Evolutionary conservation across 768 basidiomycete genomes (phyloP), one percentile per base, ranked within the genome.

Genomic region (Rubroboletus pulcherrimus): DNA sequence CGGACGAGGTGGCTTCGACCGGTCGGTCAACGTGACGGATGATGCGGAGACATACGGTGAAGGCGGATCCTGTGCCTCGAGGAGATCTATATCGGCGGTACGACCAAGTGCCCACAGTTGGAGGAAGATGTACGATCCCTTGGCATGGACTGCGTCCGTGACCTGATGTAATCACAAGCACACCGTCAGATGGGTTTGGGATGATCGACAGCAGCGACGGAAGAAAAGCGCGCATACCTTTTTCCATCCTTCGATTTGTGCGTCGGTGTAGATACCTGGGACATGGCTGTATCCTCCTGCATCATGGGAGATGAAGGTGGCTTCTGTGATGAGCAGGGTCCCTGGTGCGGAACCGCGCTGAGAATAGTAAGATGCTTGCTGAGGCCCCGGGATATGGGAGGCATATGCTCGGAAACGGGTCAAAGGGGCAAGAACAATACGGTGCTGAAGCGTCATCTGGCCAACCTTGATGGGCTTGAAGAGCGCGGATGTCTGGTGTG

Each of bases 231-330:
- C 42, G 9, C 24, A 4, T 34, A 78, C 79, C 61, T 67, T 60
- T 60, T 78, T 81, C 84, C 83, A 85, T 0, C 60, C 75, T 9
- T 62, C 55, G 31, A 77, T 77, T 58, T 92, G 89, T 24, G 78
- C 81, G 3, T 78, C 66, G n/a, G 66, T 81, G 75, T 80, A 89
- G 51, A 89, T 81, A 0, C 87, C 88, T 2, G 87, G 88, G 0
- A 79, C 76, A 53, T 81, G 68, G 1, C 54, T 47, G 40, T 69
- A 74, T 1, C 83, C 84, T 4, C 79, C 81, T 0, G 83, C 82
- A 12, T 76, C 61, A 2, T 17, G 65, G 0, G 79, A 75, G 44
- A 88, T 78, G 49, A 77, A 71, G 2, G 83, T 82, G 0, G 75
- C 84, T 66, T 88, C 85, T 2, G 81, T 68, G 53, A 89, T 76